Conservation (phyloP, 208 protist species). For the Porcisia hertigi region DNA sequence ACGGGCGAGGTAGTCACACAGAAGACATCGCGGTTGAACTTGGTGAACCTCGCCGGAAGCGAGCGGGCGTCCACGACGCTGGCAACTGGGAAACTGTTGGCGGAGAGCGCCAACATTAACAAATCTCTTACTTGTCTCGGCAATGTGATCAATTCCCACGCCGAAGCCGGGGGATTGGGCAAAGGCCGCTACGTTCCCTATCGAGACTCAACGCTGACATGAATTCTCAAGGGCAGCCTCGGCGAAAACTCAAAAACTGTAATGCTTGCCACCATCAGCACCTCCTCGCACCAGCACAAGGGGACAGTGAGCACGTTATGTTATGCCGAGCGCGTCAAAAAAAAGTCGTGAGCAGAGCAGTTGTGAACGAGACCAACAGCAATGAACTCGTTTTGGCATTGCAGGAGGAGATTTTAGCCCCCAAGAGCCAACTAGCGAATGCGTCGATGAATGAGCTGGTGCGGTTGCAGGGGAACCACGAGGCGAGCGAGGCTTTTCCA, state of each 20-base stretch:
- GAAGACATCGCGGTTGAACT: conserved; percentile 66
- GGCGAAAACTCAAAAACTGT: conserved; percentile 60
- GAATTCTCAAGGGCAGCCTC: conserved; percentile 83
- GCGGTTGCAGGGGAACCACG: conserved; percentile 58
- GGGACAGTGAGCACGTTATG: conserved; percentile 82
- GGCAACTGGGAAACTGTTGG: conserved; percentile 76
- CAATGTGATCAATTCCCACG: conserved; percentile 84
- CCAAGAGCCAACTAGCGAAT: conserved; percentile 52
- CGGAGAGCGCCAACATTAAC: conserved; percentile 92
- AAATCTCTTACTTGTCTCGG: conserved; percentile 82
- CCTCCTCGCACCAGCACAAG: conserved; percentile 45
- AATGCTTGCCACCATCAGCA: conserved; percentile 82
- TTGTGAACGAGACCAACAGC: conserved; percentile 88
- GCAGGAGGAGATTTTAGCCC: conserved; percentile 66
- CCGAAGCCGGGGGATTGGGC: conserved; percentile 34
- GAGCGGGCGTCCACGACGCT: conserved; percentile 87
- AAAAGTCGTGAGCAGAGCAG: conserved; percentile 85
- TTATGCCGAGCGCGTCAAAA: conserved; percentile 88
- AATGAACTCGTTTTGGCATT: conserved; percentile 77
- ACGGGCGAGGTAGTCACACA: conserved; percentile 43
- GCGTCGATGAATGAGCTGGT: conserved; percentile 53
- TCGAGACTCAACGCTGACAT: conserved; percentile 93
- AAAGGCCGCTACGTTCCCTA: conserved; percentile 81
- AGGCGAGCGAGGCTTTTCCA: conserved; percentile 69
- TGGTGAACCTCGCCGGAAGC: conserved; percentile 86